Percentiles rank a stretch among this genome's conserved stretches.
Conservation (phyloP, 495 filamentous ascomycete genomes). For the Penicillium antarcticum region DNA sequence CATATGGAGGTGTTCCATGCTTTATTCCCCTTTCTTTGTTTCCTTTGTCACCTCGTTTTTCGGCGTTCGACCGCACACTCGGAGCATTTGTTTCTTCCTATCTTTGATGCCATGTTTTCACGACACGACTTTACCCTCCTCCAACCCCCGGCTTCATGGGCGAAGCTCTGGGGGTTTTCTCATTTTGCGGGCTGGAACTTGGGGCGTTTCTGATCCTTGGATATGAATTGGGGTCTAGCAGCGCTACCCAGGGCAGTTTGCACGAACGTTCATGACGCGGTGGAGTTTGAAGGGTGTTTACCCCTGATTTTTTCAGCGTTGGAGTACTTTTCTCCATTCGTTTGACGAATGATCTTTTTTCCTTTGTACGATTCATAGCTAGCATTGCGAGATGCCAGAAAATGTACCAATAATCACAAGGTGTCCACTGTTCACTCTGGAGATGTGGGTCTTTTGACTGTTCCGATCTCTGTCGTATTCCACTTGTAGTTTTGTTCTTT, state of each 20-base stretch:
- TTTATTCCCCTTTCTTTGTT: constrained; percentile 23
- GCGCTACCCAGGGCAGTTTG: background rate
- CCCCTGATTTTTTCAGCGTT: constrained; percentile 22
- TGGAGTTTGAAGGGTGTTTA: constrained; percentile 20
- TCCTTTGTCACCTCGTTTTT: constrained; percentile 34
- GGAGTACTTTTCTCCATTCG: constrained; percentile 21
- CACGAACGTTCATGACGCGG: constrained; percentile 17
- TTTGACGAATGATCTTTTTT: constrained; percentile 23
- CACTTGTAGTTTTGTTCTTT: background rate
- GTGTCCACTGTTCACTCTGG: constrained; percentile 9
- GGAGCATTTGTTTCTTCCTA: constrained; percentile 15
- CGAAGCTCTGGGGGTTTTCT: constrained; percentile 22
- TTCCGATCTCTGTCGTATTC: constrained; percentile 12
- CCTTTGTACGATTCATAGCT: constrained; percentile 25
- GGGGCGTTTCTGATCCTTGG: constrained; percentile 12
- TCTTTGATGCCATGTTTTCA: constrained; percentile 19
- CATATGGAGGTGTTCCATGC: constrained; percentile 40
- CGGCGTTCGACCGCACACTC: constrained; percentile 25
- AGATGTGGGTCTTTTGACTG: constrained; percentile 11
- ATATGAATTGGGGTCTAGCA: background rate
- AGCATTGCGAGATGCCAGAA: constrained; percentile 21
- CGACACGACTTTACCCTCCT: constrained; percentile 24
- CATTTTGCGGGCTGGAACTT: constrained; percentile 7
- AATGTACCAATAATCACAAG: constrained; percentile 20
- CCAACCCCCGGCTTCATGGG: constrained; percentile 22